Evolutionary conservation across 177 flowering plant species (phyloP).

Genomic region (Telopea speciosissima): DNA sequence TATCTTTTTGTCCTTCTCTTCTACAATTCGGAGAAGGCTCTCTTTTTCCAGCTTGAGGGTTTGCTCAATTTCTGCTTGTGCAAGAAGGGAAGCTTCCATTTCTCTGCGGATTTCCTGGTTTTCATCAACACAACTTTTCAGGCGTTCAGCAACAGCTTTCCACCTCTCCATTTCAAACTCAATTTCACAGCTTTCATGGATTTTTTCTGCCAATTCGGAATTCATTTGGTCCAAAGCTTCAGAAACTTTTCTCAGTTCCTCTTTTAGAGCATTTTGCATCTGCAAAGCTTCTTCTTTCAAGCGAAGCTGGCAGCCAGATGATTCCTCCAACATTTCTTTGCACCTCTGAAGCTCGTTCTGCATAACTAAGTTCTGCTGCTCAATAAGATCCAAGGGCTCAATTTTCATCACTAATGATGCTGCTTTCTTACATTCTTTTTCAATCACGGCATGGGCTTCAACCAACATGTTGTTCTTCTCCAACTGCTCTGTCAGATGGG

Average conservation of each 20-base stretch:
- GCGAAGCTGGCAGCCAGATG: slow-evolving; percentile 23
- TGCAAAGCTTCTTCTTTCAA: slow-evolving; percentile 33
- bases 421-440: slow-evolving; percentile 16
- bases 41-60: slow-evolving; percentile 29
- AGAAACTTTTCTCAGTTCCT: slow-evolving; percentile 28
- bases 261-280: slow-evolving; percentile 26
- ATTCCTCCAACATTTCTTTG: slow-evolving; percentile 46
- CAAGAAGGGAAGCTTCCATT: slow-evolving; percentile 68
- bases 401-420: slow-evolving; percentile 15
- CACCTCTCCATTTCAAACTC: slow-evolving; percentile 53
- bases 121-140: slow-evolving; percentile 32
- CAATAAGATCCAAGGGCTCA: slow-evolving; percentile 19
- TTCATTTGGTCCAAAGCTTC: slow-evolving; percentile 44
- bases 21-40: slow-evolving; percentile 8
- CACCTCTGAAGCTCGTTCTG: slow-evolving; percentile 41
- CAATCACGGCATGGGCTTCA: slow-evolving; percentile 19
- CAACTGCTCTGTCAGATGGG: slow-evolving; percentile 18
- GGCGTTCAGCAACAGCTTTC: slow-evolving; percentile 46
- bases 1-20: slow-evolving; percentile 16
- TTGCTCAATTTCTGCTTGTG: slow-evolving; percentile 48
- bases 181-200: slow-evolving; percentile 37
- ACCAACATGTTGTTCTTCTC: slow-evolving; percentile 18
- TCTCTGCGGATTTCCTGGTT: slow-evolving; percentile 38
- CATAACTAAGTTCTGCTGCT: slow-evolving; percentile 19
- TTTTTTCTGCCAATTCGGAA: slow-evolving; percentile 42